Conservation (phyloP, 257 asterid species). For the Gentiana dahurica region DNA sequence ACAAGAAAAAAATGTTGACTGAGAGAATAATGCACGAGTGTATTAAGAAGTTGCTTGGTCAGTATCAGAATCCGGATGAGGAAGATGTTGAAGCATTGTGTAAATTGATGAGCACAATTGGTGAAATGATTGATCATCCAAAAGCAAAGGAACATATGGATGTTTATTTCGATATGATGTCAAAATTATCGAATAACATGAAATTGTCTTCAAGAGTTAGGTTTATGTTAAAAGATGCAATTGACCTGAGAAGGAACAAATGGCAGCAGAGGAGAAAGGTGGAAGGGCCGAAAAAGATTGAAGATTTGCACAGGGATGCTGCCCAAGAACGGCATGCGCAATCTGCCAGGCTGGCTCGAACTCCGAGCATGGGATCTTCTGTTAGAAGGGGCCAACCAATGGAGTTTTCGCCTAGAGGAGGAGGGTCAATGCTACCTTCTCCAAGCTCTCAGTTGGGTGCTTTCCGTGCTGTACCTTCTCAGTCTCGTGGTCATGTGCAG, state of each 20-base stretch:
- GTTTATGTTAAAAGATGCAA: constrained; percentile 84
- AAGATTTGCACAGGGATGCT: constrained; percentile 91
- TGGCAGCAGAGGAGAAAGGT: constrained; percentile 99
- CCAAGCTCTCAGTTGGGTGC: constrained; percentile 53
- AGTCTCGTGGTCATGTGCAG: constrained; percentile 57
- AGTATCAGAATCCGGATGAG: constrained; percentile 69
- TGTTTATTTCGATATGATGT: constrained; percentile 52
- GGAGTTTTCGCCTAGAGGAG: constrained; percentile 63
- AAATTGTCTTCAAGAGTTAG: constrained; percentile 82
- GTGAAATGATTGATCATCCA: constrained; percentile 83
- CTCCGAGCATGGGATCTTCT: constrained; percentile 50
- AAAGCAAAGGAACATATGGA: constrained; percentile 78
- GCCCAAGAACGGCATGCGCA: constrained; percentile 93
- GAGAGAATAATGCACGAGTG: constrained; percentile 96
- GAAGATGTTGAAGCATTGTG: constrained; percentile 89
- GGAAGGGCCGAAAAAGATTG: constrained; percentile 96
- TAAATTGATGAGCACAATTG: constrained; percentile 95
- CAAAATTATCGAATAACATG: constrained; percentile 57
- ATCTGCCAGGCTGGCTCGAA: constrained; percentile 53
- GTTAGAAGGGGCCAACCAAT: constrained; percentile 55
- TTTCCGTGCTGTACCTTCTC: constrained; percentile 40
- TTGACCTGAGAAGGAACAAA: constrained; percentile 86
- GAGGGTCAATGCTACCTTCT: constrained; percentile 39
- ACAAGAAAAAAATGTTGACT: constrained; percentile 92
- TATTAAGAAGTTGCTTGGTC: constrained; percentile 69